Conservation (phyloP, 2,329 filamentous ascomycete species). For the Fusarium sp. region DNA sequence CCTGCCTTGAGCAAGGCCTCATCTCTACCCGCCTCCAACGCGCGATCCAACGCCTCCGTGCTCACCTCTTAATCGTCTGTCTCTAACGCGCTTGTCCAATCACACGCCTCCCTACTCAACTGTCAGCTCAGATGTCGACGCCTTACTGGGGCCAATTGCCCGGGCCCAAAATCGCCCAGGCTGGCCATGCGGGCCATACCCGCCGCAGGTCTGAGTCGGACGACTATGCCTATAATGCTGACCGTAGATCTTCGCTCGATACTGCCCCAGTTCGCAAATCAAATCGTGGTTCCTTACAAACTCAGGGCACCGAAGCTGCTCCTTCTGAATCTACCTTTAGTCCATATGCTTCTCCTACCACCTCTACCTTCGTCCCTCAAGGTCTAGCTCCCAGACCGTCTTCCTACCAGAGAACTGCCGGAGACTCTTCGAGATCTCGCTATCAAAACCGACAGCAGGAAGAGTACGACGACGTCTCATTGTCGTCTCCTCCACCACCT, state of each 20-base stretch:
- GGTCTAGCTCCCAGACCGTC: conserved; percentile 69
- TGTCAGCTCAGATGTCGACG: conserved; percentile 56
- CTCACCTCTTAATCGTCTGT: conserved; percentile 19
- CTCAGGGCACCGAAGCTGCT: conserved; percentile 64
- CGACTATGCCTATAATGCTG: conserved; percentile 47
- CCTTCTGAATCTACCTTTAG: conserved; percentile 69
- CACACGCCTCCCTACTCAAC: conserved; percentile 37
- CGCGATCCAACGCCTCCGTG: conserved; percentile 31
- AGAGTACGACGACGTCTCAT: conserved; percentile 53
- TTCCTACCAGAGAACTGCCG: conserved; percentile 63
- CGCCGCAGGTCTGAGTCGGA: conserved; percentile 53
- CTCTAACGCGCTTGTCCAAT: conserved; percentile 41
- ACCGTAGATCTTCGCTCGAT: conserved; percentile 50
- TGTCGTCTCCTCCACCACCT: conserved; percentile 59
- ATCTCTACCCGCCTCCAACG: conserved; percentile 41
- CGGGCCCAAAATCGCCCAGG: conserved; percentile 55
- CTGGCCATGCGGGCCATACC: conserved; percentile 43
- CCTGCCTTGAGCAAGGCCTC: conserved; percentile 9
- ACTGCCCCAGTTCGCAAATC: conserved; percentile 57
- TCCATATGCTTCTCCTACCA: conserved; percentile 65
- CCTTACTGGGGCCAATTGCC: conserved; percentile 71
- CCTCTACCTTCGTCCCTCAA: conserved; percentile 61
- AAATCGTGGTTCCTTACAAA: conserved; percentile 67
- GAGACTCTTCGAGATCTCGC: conserved; percentile 56
- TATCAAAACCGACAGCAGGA: conserved; percentile 50